These are phyloP conservation scores for Lentinula lateritia DNA, from an alignment of 768 basidiomycete species.

Conservation along the genomic window DNA sequence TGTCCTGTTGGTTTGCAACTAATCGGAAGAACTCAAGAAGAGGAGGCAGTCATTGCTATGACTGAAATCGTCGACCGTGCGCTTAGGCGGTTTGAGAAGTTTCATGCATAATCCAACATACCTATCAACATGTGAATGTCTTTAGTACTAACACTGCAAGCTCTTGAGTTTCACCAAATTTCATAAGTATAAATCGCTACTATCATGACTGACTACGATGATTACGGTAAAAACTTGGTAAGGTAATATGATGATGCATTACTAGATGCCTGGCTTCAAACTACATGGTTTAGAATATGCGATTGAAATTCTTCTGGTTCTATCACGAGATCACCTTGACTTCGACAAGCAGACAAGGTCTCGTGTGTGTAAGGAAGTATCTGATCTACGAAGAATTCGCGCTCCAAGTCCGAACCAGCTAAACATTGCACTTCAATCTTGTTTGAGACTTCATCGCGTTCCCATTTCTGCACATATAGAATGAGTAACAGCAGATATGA, in stretches of 20 bases:
- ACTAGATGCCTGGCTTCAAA: no score
- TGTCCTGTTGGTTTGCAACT: constrained; percentile 65
- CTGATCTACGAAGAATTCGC: background rate
- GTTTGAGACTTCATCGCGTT: background rate
- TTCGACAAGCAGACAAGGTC: background rate
- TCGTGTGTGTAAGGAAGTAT: background rate
- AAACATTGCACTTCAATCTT: background rate
- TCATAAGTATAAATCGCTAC: background rate
- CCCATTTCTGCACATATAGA: background rate
- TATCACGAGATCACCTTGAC: background rate
- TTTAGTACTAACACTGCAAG: no score
- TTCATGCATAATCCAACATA: background rate
- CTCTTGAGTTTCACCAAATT: no score
- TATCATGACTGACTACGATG: background rate
- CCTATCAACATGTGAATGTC: no score
- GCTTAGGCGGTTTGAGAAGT: constrained; percentile 23
- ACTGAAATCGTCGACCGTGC: constrained; percentile 59
- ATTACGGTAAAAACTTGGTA: background rate
- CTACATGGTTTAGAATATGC: no score
- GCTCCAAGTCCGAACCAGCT: background rate
- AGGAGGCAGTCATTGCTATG: constrained; percentile 70
- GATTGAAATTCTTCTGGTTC: background rate
- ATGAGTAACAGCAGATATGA: background rate
- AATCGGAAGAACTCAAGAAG: constrained; percentile 65
- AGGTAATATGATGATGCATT: no score